A percentile compares a stretch with the other conserved stretches of the same genome.
Evolutionary conservation across 1,284 basidiomycete genomes (phyloP).

Genomic region (Salmacisia buchloeana): DNA sequence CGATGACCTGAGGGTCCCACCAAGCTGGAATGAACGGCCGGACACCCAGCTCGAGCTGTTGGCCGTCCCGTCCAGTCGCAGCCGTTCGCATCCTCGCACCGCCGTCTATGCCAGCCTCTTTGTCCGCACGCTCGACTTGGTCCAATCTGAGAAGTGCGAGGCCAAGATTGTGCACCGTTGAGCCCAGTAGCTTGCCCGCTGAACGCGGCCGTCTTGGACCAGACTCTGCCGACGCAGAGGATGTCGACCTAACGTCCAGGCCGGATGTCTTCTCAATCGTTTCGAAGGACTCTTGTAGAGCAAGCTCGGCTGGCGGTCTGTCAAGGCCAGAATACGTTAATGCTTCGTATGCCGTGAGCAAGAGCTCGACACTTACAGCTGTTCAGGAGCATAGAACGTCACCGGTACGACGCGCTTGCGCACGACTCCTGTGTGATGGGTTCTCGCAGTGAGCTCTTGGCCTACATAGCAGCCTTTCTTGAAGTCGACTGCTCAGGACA

Average conservation of each 20-base stretch:
- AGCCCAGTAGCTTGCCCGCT: conserved; percentile 34
- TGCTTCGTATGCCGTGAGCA: neutral
- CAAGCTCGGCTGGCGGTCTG: neutral
- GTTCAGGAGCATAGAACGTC: conserved; percentile 17
- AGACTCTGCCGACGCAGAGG: neutral
- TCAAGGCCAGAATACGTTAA: neutral
- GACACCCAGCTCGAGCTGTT: conserved; percentile 22
- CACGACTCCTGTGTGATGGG: conserved; percentile 87
- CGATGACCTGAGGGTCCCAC: conserved; percentile 19
- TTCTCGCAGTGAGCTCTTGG: conserved; percentile 92
- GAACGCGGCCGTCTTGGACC: conserved; percentile 26
- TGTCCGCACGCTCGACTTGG: conserved; percentile 29
- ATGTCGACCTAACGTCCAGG: conserved; percentile 25
- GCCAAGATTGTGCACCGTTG: conserved; percentile 37
- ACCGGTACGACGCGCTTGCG: conserved; percentile 87
- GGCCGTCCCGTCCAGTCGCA: neutral
- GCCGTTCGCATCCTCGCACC: conserved; percentile 20
- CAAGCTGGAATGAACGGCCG: conserved; percentile 30
- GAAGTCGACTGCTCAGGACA: conserved; percentile 70
- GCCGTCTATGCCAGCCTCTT: conserved; percentile 5
- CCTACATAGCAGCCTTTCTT: conserved; percentile 97
- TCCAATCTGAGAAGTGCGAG: conserved; percentile 37
- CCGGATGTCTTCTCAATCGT: conserved; percentile 13
- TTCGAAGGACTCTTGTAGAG: conserved; percentile 4
- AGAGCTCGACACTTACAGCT: neutral